Evolutionary conservation across 257 asterid genomes (phyloP).

Genomic region (Ligustrum vulgare): DNA sequence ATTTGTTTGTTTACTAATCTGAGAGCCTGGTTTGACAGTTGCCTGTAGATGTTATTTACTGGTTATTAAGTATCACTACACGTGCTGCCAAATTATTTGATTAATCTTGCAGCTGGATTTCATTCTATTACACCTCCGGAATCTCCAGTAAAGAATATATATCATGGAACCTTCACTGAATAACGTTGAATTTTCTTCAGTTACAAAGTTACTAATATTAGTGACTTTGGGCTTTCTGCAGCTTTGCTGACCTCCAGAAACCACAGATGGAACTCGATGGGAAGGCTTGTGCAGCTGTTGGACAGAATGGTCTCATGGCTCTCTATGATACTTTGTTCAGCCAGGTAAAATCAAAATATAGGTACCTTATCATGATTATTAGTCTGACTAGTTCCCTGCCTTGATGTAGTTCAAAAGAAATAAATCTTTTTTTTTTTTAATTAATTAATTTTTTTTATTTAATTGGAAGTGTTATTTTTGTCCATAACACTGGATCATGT

Average conservation of each 20-base stretch:
- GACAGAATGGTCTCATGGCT: constrained; percentile 98
- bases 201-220: background rate
- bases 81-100: background rate
- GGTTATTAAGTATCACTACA: constrained; percentile 2
- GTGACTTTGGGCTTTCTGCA: constrained; percentile 31
- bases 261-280: constrained; percentile 96
- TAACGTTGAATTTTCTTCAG: background rate
- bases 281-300: constrained; percentile 99
- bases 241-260: constrained; percentile 97
- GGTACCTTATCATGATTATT: constrained; percentile 5
- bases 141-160: background rate
- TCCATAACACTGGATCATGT: background rate
- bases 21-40: background rate
- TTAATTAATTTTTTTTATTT: too few species aligned
- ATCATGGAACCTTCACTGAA: background rate
- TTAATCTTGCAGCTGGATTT: background rate
- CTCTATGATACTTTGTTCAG: constrained; percentile 90
- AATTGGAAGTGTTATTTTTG: constrained; percentile 3
- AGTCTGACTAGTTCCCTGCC: background rate
- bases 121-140: background rate
- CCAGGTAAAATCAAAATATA: constrained; percentile 54
- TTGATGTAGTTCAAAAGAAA: background rate
- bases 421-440: background rate
- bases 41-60: background rate
- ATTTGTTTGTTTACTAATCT: background rate